phyloP scores from a whole-genome alignment of 2,329 filamentous ascomycete species.

The Colletotrichum musae region DNA sequence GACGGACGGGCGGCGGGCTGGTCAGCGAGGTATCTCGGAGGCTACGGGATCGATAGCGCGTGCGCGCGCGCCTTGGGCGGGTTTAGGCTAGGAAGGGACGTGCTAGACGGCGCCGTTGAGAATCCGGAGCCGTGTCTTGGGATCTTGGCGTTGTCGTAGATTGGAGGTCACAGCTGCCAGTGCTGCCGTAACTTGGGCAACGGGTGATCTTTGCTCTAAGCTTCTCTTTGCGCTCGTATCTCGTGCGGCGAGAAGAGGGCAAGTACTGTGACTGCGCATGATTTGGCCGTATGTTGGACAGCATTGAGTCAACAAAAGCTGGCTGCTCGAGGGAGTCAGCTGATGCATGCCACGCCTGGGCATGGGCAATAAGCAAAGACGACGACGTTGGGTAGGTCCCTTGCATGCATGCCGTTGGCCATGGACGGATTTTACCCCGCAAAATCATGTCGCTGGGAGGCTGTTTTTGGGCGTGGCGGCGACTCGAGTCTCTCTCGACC shows the following conservation, averaged over 20 bases:
- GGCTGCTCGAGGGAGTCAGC: not conserved
- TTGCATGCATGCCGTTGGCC: constrained; percentile 18
- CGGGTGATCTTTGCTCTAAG: constrained; percentile 21
- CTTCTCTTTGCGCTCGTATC: constrained; percentile 10
- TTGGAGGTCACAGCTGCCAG: constrained; percentile 9
- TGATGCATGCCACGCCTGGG: constrained; percentile 7
- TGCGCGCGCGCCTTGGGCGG: constrained; percentile 6
- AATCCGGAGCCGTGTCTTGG: constrained; percentile 40
- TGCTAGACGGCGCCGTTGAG: constrained; percentile 39
- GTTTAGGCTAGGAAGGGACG: constrained; percentile 14
- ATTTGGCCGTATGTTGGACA: not conserved
- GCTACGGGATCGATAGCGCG: not conserved
- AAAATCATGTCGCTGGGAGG: constrained; percentile 16
- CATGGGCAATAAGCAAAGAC: constrained; percentile 2
- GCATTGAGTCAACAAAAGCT: not conserved
- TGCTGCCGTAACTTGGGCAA: constrained; percentile 36
- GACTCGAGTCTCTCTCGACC: constrained; percentile 24
- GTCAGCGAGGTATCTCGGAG: not conserved
- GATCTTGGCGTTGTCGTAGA: constrained; percentile 35
- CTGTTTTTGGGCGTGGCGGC: constrained; percentile 19
- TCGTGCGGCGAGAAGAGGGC: constrained; percentile 1
- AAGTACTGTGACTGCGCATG: not conserved
- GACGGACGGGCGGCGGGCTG: not conserved
- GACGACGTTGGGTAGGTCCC: constrained; percentile 9
- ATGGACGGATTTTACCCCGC: constrained; percentile 35